These are phyloP conservation scores for Coemansia aciculifera DNA, from an alignment of 192 early-diverging fungal species.

Conservation along the genomic window DNA sequence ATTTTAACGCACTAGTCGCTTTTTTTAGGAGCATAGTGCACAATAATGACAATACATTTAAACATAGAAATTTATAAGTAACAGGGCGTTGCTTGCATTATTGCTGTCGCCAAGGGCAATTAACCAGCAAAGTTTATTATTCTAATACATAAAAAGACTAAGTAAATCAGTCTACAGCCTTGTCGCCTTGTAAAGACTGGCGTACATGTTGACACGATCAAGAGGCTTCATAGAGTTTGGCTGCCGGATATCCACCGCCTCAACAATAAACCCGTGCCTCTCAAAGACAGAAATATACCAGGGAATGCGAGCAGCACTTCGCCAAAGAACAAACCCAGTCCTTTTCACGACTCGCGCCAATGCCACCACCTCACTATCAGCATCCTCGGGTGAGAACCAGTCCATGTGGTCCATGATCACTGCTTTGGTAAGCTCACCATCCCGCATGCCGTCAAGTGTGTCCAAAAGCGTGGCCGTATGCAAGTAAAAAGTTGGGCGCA, in stretches of 20 bases:
- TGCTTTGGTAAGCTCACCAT: conserved; percentile 71
- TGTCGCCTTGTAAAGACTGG: conserved; percentile 65
- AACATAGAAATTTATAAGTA: too few species aligned
- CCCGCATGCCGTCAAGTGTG: conserved; percentile 59
- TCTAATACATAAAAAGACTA: too few species aligned
- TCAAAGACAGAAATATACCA: conserved; percentile 82
- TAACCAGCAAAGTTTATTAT: too few species aligned
- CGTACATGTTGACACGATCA: conserved; percentile 87
- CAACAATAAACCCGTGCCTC: conserved; percentile 66
- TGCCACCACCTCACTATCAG: conserved; percentile 67
- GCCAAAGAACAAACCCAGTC: conserved; percentile 78
- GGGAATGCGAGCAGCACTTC: conserved; percentile 74
- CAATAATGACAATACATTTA: too few species aligned
- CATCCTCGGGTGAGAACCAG: conserved; percentile 73
- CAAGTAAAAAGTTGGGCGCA: conserved; percentile 60
- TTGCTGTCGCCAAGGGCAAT: too few species aligned
- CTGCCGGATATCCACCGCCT: conserved; percentile 68
- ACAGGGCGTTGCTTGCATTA: too few species aligned
- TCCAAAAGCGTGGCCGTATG: conserved; percentile 82
- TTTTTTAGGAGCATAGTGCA: too few species aligned
- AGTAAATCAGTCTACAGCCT: conserved; percentile 23
- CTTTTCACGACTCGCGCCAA: conserved; percentile 60
- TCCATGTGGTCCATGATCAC: conserved; percentile 91
- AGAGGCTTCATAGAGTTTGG: conserved; percentile 62
- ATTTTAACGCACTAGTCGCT: too few species aligned